These are phyloP conservation scores for Cryphonectria japonica DNA, from an alignment of 2,329 filamentous ascomycete species.

Conservation along the genomic window DNA sequence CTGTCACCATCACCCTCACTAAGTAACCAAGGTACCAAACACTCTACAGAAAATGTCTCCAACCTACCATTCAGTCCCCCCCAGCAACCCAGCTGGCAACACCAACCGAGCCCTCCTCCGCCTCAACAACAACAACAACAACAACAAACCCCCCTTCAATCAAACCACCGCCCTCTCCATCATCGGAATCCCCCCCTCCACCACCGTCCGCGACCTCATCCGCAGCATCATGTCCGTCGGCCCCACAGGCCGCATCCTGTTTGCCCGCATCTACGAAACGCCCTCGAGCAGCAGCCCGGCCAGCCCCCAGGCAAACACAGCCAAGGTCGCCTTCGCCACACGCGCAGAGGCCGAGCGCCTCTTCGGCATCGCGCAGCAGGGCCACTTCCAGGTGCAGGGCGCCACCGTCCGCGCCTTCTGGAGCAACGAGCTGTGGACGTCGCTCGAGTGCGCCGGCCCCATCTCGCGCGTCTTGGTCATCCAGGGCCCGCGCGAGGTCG, in stretches of 20 bases:
- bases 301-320: background rate
- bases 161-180: background rate
- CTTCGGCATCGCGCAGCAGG: background rate
- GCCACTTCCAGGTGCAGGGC: background rate
- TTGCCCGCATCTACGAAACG: background rate
- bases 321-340: background rate
- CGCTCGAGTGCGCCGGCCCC: background rate
- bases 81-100: background rate
- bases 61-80: background rate
- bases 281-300: background rate
- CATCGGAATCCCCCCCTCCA: background rate
- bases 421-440: background rate
- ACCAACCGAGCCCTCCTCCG: background rate
- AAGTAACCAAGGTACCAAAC: background rate
- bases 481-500: background rate
- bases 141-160: background rate
- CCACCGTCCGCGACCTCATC: conserved; percentile 17
- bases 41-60: background rate
- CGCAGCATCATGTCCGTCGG: conserved; percentile 17
- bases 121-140: too few species aligned
- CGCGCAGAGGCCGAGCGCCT: background rate
- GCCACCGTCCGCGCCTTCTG: background rate
- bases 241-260: conserved; percentile 14
- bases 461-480: background rate
- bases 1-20: background rate